Evolutionary conservation across 2,329 filamentous ascomycete genomes (phyloP).

Genomic region (Neonectria hederae): DNA sequence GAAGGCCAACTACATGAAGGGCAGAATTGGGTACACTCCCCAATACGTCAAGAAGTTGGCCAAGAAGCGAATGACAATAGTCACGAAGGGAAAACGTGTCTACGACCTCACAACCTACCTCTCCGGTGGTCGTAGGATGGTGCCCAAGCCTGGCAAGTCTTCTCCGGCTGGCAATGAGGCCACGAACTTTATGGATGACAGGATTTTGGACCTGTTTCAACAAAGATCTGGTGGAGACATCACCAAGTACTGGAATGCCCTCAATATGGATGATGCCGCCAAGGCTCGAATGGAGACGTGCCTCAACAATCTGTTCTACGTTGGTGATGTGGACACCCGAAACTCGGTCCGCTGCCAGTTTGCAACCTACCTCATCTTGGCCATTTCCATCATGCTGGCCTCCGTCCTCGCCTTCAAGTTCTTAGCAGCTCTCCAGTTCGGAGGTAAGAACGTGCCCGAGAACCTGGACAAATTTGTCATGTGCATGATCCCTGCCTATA

Average conservation of each 20-base stretch:
- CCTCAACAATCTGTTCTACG: conserved; percentile 93
- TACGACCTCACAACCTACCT: conserved; percentile 92
- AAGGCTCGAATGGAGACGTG: conserved; percentile 80
- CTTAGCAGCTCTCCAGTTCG: conserved; percentile 93
- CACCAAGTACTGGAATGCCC: conserved; percentile 80
- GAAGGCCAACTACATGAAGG: conserved; percentile 83
- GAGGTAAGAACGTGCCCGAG: conserved; percentile 89
- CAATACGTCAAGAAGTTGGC: conserved; percentile 79
- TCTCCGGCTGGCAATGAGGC: conserved; percentile 60
- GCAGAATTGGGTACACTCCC: conserved; percentile 83
- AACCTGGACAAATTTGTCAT: conserved; percentile 99
- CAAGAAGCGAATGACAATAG: conserved; percentile 72
- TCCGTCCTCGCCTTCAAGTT: conserved; percentile 95
- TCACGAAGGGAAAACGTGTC: conserved; percentile 79
- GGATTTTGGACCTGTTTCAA: conserved; percentile 78
- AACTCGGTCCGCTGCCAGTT: conserved; percentile 88
- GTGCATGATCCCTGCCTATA: conserved; percentile 96
- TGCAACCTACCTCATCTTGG: conserved; percentile 87
- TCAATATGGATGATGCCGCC: conserved; percentile 65
- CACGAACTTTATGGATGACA: conserved; percentile 80
- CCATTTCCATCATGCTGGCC: conserved; percentile 82
- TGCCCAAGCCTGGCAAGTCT: conserved; percentile 63
- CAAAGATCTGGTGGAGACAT: conserved; percentile 80
- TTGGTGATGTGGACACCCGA: conserved; percentile 90
- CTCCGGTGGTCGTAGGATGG: conserved; percentile 74